Evolutionary conservation across 139 green algal species (phyloP).

Genomic region (Chlorella sp.): DNA sequence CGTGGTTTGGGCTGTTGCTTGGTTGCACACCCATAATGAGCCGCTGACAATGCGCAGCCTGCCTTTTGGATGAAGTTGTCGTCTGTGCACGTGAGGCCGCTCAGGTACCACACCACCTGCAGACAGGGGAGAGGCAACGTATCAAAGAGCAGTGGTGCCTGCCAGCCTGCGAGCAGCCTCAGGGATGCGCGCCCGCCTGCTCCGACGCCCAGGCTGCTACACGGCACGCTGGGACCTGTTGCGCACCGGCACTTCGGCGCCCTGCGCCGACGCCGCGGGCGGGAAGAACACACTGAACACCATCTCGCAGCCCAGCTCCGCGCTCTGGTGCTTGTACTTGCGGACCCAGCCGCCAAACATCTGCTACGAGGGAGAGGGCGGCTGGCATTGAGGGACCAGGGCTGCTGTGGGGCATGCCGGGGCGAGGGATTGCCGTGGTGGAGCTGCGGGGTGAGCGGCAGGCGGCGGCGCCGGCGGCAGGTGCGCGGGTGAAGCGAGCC

Average conservation of each 20-base stretch:
- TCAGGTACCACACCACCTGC: conserved; percentile 90
- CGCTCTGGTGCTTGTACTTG: conserved; percentile 73
- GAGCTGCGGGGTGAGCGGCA: not conserved
- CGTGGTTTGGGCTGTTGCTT: no score
- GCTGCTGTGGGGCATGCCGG: no score
- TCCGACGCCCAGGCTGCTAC: no score
- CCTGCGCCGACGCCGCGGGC: conserved; percentile 32
- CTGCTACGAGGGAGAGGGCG: conserved; percentile 26
- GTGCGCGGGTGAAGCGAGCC: not conserved
- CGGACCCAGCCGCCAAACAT: conserved; percentile 72
- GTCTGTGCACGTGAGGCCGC: conserved; percentile 94
- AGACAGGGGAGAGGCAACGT: no score
- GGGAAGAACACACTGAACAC: conserved; percentile 78
- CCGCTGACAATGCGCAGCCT: no score
- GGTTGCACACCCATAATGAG: no score
- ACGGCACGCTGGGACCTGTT: no score
- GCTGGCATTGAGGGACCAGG: no score
- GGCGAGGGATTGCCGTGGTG: not conserved
- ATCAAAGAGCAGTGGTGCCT: no score
- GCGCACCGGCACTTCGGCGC: conserved; percentile 56
- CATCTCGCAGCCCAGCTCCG: conserved; percentile 79
- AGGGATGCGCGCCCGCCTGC: conserved; percentile 9
- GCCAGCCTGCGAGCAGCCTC: conserved; percentile 1
- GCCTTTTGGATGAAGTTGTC: conserved; percentile 92
- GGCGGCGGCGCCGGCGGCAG: not conserved